Conservation (phyloP, 1,284 basidiomycete species). For the Sphagnurus paluster region DNA sequence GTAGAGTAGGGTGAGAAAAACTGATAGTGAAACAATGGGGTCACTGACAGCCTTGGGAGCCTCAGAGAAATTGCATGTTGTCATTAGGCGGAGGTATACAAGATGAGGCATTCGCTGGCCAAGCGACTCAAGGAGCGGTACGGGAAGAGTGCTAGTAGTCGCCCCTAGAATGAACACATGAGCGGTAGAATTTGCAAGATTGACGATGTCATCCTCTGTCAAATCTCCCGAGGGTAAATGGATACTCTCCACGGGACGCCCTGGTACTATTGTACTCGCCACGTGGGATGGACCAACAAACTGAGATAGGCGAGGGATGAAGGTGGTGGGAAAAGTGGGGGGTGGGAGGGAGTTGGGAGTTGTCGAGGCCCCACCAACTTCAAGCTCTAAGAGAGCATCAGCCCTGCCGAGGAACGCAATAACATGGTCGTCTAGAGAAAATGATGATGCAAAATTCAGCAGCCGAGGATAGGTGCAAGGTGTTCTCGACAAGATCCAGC, state of each 20-base stretch:
- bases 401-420: conserved; percentile 55
- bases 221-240: conserved; percentile 59
- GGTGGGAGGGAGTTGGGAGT: conserved; percentile 22
- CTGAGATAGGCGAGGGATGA: conserved; percentile 51
- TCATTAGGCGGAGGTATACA: conserved; percentile 52
- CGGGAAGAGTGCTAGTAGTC: conserved; percentile 44
- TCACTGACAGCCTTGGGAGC: conserved; percentile 34
- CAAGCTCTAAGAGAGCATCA: conserved; percentile 51
- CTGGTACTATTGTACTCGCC: conserved; percentile 56
- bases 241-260: conserved; percentile 62
- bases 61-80: conserved; percentile 47
- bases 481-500: conserved; percentile 50
- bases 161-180: conserved; percentile 45
- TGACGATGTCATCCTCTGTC: conserved; percentile 49
- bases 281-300: conserved; percentile 60
- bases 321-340: conserved; percentile 32
- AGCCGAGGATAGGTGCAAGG: conserved; percentile 44
- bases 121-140: conserved; percentile 45
- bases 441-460: conserved; percentile 54
- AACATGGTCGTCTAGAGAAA: conserved; percentile 57
- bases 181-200: conserved; percentile 46
- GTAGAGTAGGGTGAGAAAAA: conserved; percentile 16
- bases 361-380: conserved; percentile 42
- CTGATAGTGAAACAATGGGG: conserved; percentile 7
- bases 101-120: conserved; percentile 46